Percentiles rank a stretch among this genome's conserved stretches.
Evolutionary conservation across 2,329 filamentous ascomycete species (phyloP).

Genomic region (Aspergillus fumigatus): DNA sequence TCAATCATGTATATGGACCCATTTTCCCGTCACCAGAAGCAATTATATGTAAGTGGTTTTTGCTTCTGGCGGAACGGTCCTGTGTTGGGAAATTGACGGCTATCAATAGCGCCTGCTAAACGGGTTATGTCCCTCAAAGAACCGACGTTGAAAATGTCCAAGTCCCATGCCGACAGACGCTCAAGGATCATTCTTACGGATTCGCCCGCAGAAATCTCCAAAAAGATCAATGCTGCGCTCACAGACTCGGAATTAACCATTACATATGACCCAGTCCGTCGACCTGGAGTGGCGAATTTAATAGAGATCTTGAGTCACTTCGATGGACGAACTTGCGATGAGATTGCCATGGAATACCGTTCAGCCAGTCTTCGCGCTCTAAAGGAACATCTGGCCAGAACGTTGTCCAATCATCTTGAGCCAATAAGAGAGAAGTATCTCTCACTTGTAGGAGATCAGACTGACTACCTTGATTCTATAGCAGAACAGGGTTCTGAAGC

Average conservation of each 20-base stretch:
- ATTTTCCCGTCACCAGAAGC: slow-evolving; percentile 65
- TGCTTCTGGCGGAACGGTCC: background rate
- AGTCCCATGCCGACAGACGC: slow-evolving; percentile 66
- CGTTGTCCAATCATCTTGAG: slow-evolving; percentile 25
- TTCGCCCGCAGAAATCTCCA: slow-evolving; percentile 55
- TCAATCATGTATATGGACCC: slow-evolving; percentile 69
- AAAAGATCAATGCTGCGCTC: slow-evolving; percentile 67
- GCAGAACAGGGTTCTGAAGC: slow-evolving; percentile 27
- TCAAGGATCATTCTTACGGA: slow-evolving; percentile 85
- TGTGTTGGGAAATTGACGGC: slow-evolving; percentile 4
- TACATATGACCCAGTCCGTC: slow-evolving; percentile 62
- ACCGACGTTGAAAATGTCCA: slow-evolving; percentile 87
- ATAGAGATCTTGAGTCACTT: slow-evolving; percentile 74
- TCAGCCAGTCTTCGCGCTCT: slow-evolving; percentile 51
- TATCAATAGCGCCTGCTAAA: slow-evolving; percentile 62
- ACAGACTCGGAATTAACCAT: slow-evolving; percentile 69
- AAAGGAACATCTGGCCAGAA: slow-evolving; percentile 60
- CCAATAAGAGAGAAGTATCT: slow-evolving; percentile 33
- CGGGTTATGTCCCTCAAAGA: slow-evolving; percentile 85
- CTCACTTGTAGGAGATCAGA: slow-evolving; percentile 24
- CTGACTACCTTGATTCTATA: slow-evolving; percentile 26
- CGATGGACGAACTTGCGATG: slow-evolving; percentile 42
- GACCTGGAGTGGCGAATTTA: slow-evolving; percentile 86
- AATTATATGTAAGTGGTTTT: slow-evolving; percentile 59
- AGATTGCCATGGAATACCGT: slow-evolving; percentile 45